phyloP scores from a whole-genome alignment of 1,284 basidiomycete species.

The Ustilago lituana region DNA sequence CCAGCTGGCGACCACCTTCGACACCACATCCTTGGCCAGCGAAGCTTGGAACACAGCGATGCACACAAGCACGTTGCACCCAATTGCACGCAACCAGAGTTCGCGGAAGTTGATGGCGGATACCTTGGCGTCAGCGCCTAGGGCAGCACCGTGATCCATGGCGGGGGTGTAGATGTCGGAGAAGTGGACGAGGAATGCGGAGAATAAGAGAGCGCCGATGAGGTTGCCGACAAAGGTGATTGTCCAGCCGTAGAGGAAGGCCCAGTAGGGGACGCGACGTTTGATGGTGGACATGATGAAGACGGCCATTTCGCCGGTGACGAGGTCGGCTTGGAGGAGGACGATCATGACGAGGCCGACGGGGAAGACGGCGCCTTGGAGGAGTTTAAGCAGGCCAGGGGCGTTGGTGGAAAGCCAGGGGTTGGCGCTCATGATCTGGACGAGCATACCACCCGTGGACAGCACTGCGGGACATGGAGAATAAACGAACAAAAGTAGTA shows the following conservation, averaged over 20 bases:
- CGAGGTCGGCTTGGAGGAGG: slow-evolving; percentile 54
- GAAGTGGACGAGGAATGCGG: slow-evolving; percentile 71
- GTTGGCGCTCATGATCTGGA: slow-evolving; percentile 55
- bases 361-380: slow-evolving; percentile 54
- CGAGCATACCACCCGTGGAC: slow-evolving; percentile 53
- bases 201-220: slow-evolving; percentile 77
- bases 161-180: slow-evolving; percentile 43
- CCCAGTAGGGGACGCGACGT: slow-evolving; percentile 53
- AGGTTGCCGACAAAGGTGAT: slow-evolving; percentile 79
- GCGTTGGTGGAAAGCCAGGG: slow-evolving; percentile 56
- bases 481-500: too few relatives aligned
- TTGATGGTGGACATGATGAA: slow-evolving; percentile 57
- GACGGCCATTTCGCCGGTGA: slow-evolving; percentile 57
- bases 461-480: slow-evolving; percentile 24
- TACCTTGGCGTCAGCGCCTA: slow-evolving; percentile 39
- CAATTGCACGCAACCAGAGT: slow-evolving; percentile 79
- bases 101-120: slow-evolving; percentile 65
- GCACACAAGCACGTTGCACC: slow-evolving; percentile 81
- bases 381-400: slow-evolving; percentile 53
- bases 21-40: slow-evolving; percentile 77
- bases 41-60: slow-evolving; percentile 82
- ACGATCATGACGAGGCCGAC: slow-evolving; percentile 60
- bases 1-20: slow-evolving; percentile 79
- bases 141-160: slow-evolving; percentile 40
- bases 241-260: slow-evolving; percentile 63